These are phyloP conservation scores for Lichtheimia ramosa DNA, from an alignment of 371 early-diverging fungal genomes.

Conservation along the genomic window DNA sequence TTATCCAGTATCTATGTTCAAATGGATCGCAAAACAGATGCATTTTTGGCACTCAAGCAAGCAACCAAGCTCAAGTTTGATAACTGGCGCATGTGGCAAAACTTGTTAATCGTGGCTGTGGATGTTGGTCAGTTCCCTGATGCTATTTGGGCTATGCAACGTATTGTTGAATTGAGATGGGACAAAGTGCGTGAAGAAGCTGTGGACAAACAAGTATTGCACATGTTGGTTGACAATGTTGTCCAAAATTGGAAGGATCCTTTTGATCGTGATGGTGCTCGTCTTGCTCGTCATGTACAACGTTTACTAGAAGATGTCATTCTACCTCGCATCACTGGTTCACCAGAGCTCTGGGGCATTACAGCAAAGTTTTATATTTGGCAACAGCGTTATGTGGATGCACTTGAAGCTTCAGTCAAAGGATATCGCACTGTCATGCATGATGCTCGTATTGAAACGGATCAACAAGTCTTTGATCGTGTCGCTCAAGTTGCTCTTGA, in stretches of 20 bases:
- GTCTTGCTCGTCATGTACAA: conserved; percentile 45
- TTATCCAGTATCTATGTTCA: conserved; percentile 82
- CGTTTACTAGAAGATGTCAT: conserved; percentile 67
- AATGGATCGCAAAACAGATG: conserved; percentile 69
- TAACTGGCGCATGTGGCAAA: conserved; percentile 92
- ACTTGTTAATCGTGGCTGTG: conserved; percentile 76
- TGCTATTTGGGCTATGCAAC: conserved; percentile 84
- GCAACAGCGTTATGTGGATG: conserved; percentile 56
- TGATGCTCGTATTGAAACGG: conserved; percentile 69
- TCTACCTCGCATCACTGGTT: conserved; percentile 71
- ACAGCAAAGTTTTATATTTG: conserved; percentile 78
- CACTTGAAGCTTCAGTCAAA: conserved; percentile 80
- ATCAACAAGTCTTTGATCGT: conserved; percentile 65
- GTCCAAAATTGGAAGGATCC: conserved; percentile 65
- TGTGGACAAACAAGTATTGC: conserved; percentile 78
- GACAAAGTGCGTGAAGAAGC: conserved; percentile 62
- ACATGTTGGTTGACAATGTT: conserved; percentile 71
- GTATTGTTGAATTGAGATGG: conserved; percentile 78
- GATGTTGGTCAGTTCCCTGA: conserved; percentile 82
- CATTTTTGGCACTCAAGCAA: conserved; percentile 81
- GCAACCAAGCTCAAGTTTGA: conserved; percentile 81
- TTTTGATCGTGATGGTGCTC: conserved; percentile 44
- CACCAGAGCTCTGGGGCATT: conserved; percentile 76
- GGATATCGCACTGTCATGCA: conserved; percentile 81
- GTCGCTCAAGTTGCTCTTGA: conserved; percentile 71